A percentile compares a stretch with the other conserved stretches of the same genome.
Conservation (phyloP, 352 stramenopile genomes). For the Elongisporangium undulatum region DNA sequence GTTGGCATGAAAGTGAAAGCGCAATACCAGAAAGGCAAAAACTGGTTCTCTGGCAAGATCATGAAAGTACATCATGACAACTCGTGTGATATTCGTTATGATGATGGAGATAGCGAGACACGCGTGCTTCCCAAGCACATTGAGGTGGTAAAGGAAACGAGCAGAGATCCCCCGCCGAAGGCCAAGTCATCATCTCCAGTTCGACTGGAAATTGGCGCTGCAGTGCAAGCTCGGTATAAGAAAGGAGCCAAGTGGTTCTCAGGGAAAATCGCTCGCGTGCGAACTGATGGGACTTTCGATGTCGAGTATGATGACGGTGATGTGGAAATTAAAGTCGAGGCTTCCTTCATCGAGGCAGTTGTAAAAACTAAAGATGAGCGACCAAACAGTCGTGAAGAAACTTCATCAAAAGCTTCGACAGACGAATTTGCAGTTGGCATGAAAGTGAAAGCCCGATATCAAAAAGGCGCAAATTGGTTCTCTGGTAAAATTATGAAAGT, state of each 20-base stretch:
- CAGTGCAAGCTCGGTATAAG: conserved; percentile 40
- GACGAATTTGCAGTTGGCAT: conserved; percentile 18
- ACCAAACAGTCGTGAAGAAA: conserved; percentile 2
- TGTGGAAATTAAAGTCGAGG: conserved; percentile 17
- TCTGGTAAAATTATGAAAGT: conserved; percentile 39
- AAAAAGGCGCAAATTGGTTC: conserved; percentile 35
- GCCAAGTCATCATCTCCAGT: conserved; percentile 3
- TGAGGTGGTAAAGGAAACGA: conserved; percentile 12
- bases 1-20: conserved; percentile 6
- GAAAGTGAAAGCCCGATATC: conserved; percentile 32
- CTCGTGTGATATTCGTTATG: conserved; percentile 58
- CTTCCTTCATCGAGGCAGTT: conserved; percentile 12
- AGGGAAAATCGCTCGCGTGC: conserved; percentile 39
- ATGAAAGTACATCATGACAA: conserved; percentile 34
- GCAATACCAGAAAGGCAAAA: conserved; percentile 33
- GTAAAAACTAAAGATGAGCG: background rate
- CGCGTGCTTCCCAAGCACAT: conserved; percentile 27
- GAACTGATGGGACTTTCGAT: conserved; percentile 53
- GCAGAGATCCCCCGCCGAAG: conserved; percentile 5
- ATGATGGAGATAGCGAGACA: conserved; percentile 47
- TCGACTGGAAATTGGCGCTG: conserved; percentile 27
- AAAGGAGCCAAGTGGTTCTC: conserved; percentile 32
- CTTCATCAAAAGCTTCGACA: background rate
- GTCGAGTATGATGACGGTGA: conserved; percentile 44
- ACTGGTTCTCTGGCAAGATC: conserved; percentile 30